These are phyloP conservation scores for Leccinum subfulvum DNA, from an alignment of 1,284 basidiomycete species.

Conservation along the genomic window DNA sequence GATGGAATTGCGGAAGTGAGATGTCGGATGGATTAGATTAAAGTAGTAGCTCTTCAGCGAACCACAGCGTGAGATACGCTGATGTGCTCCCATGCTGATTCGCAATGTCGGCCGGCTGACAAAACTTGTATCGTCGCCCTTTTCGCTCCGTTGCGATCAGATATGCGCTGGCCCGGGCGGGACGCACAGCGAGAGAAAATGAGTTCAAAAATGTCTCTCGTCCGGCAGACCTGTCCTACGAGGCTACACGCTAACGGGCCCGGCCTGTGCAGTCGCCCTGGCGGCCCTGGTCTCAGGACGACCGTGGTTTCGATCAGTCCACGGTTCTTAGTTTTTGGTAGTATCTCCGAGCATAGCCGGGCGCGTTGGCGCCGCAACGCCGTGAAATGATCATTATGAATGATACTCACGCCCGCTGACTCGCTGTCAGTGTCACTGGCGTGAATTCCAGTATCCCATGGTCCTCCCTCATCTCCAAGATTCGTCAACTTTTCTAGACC, in stretches of 20 bases:
- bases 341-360: slow-evolving; percentile 15
- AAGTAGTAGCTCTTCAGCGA: slow-evolving; percentile 4
- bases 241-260: slow-evolving; percentile 6
- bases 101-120: slow-evolving; percentile 8
- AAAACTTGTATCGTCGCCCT: slow-evolving; percentile 10
- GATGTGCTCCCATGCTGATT: slow-evolving; percentile 20
- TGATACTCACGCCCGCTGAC: slow-evolving; percentile 6
- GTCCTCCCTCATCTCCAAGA: neutral
- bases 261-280: neutral
- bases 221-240: slow-evolving; percentile 6
- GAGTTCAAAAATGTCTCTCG: slow-evolving; percentile 4
- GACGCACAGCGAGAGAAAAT: slow-evolving; percentile 14
- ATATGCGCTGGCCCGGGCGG: neutral
- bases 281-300: neutral
- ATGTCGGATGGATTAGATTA: slow-evolving; percentile 28
- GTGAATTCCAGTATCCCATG: slow-evolving; percentile 11
- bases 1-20: neutral
- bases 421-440: neutral
- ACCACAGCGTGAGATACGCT: slow-evolving; percentile 23
- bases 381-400: neutral
- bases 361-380: slow-evolving; percentile 5
- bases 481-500: slow-evolving; percentile 13
- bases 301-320: neutral
- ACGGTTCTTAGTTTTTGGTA: slow-evolving; percentile 2
- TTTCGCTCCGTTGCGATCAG: neutral